Base-by-base conservation (phyloP, 169 alveolate species). In the Cardiosporidium cionae region DNA sequence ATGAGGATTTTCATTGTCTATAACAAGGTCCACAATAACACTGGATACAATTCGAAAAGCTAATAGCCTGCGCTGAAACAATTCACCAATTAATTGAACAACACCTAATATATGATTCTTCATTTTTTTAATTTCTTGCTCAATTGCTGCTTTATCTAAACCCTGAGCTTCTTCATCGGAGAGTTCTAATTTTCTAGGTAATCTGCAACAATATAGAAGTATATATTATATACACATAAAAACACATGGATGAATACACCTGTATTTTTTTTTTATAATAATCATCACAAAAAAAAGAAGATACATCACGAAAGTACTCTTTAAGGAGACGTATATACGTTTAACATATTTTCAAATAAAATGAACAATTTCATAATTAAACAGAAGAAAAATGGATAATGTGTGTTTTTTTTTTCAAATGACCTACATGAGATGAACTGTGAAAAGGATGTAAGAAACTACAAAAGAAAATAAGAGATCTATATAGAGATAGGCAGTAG, bases 51-150 rank as follows among this genome's bases (percentile, higher is more conserved):
- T 86, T 34, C 90, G 88, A 76, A 88, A 87, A 25, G 94, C 91
- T 7, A 92, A 82, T 67, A 92, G 88, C 77, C 84, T 86, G 22
- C 97, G 65, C 75, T 87, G 93, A 76, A 92, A 92, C 36, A 92
- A 85, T 65, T 92, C 96, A 0, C 96, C 97, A n/a, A 92, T 92
- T 70, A 92, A 74, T 78, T 91, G 86, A 36, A 92, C 93, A 23
- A 87, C 90, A n/a, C 97, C 96, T 79, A 92, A 67, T 28, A 90
- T 84, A 31, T 89, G 90, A 67, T 89, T 82, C 78, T 91, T 92
- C 70, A 84, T 64, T 68, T 83, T 84, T 73, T 90, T 87, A n/a
- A 44, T 70, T 65, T 25, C 79, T 36, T 22, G 74, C 79, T 33
- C 52, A 44, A 72, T 81, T 81, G 29, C 83, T 84, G 7, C 74